Percentiles rank a stretch among this genome's conserved stretches.
Evolutionary conservation across 2,329 filamentous ascomycete species (phyloP).

Genomic region (Pyricularia sp.): DNA sequence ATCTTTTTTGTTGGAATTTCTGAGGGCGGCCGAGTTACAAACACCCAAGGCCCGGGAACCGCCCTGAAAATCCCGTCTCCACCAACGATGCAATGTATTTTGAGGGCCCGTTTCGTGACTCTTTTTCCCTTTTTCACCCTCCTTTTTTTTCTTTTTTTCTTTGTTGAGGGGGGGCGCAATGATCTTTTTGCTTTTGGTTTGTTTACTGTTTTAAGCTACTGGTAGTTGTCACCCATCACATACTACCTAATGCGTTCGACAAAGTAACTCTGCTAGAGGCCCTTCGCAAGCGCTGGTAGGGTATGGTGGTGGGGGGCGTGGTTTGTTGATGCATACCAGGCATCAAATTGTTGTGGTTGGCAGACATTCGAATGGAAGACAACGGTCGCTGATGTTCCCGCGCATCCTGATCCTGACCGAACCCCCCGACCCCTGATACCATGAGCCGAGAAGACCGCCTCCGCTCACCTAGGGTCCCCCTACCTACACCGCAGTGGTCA

Average conservation of each 20-base stretch:
- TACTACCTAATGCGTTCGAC: not conserved
- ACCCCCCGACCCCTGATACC: not conserved
- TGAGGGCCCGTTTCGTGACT: not conserved
- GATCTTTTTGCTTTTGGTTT: not conserved
- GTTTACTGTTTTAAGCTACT: not conserved
- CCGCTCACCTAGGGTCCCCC: not conserved
- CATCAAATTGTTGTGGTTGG: not conserved
- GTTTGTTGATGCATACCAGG: not conserved
- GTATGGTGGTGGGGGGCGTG: no score
- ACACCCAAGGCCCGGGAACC: not conserved
- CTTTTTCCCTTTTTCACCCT: not conserved
- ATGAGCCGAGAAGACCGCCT: not conserved
- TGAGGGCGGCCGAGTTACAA: not conserved
- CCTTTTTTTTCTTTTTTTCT: conserved; percentile 2
- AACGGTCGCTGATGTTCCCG: not conserved
- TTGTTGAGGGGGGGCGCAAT: not conserved
- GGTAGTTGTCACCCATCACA: not conserved
- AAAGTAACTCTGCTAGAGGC: not conserved
- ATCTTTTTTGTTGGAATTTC: no score
- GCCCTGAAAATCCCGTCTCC: not conserved
- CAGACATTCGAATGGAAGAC: not conserved
- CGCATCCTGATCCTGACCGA: not conserved
- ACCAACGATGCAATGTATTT: not conserved
- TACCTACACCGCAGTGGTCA: not conserved
- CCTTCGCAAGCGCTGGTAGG: not conserved